Evolutionary conservation across 192 early-diverging fungal species (phyloP), one percentile per base, ranked within the genome.

Genomic region (Gonapodya prolifera): DNA sequence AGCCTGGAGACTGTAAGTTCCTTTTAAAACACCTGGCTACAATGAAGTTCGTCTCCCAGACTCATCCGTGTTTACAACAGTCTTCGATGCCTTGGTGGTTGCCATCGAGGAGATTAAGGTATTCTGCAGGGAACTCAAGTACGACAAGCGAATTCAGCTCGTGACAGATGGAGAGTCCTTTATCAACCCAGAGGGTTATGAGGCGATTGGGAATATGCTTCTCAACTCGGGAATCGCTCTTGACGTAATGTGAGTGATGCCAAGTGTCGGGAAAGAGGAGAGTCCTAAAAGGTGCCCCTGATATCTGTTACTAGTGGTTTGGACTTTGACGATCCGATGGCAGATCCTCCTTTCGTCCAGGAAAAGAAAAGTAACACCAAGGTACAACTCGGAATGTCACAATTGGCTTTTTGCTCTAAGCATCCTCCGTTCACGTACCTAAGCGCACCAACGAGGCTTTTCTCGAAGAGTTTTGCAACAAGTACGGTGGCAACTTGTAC

Each of bases 61-160:
- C 8, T 61, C 23, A 16, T 61, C 45, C 23, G 8, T 33, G 34
- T 30, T 79, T n/a, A 36, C 70, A 28, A 31, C 82, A 91, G 91
- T 88, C 34, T 75, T 93, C 74, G 89, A 91, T 79, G 91, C 83
- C 13, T 77, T 92, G 77, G 88, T 91, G 70, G 81, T 91, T 30
- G 85, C 85, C 8, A 35, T 90, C 35, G 75, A 86, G 2, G 87
- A 86, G 77, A 87, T 92, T 34, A 77, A 82, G 29, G 78, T 71
- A 35, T 82, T 85, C 79, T 91, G 90, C 78, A 82, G 82, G 69
- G 81, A 86, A 0, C 79, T 88, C 35, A 92, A 92, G 79, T 94
- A 85, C 70, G 78, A 77, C n/a, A 92, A 93, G 82, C 86, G 81
- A 34, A 86, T 94, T 2, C 85, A 85, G 74, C 75, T 94, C 2